Evolutionary conservation across 176 grass and related monocot genomes (phyloP).

Genomic region (Raddia distichophylla): DNA sequence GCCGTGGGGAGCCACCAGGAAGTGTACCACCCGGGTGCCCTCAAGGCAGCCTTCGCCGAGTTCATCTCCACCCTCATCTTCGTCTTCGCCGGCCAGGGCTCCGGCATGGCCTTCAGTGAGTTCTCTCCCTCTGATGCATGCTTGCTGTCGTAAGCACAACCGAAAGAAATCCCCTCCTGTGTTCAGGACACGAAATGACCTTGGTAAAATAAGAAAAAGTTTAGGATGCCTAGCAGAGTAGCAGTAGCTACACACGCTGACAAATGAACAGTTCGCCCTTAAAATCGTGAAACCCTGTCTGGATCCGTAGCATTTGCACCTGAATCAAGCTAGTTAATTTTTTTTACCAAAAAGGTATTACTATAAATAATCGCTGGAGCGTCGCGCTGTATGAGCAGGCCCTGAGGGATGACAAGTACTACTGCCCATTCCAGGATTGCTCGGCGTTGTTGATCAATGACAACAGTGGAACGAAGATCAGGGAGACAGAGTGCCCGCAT

Average conservation of each 20-base stretch:
- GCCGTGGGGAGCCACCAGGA: slow-evolving; percentile 71
- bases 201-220: not conserved
- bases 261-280: not conserved
- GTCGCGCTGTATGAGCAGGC: slow-evolving; percentile 52
- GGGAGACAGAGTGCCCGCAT: slow-evolving; percentile 62
- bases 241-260: not conserved
- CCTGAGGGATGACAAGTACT: slow-evolving; percentile 57
- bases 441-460: slow-evolving; percentile 54
- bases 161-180: not conserved
- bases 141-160: too few species aligned
- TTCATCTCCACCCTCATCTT: slow-evolving; percentile 98
- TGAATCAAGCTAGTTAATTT: too few species aligned
- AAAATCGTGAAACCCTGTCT: not conserved
- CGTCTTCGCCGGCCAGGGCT: slow-evolving; percentile 97
- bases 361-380: slow-evolving; percentile 67
- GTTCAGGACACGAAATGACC: not conserved
- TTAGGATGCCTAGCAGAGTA: not conserved
- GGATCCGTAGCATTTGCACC: slow-evolving; percentile 8
- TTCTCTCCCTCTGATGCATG: not conserved
- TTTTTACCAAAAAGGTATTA: too few species aligned
- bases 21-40: slow-evolving; percentile 66
- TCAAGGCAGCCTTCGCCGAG: slow-evolving; percentile 92
- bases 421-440: slow-evolving; percentile 87
- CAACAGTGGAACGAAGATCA: slow-evolving; percentile 16
- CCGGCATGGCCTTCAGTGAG: slow-evolving; percentile 92